A percentile compares a stretch with the other conserved stretches of the same genome.
These are phyloP conservation scores for Leucogyrophana mollusca DNA, from an alignment of 768 basidiomycete genomes.

Conservation along the genomic window DNA sequence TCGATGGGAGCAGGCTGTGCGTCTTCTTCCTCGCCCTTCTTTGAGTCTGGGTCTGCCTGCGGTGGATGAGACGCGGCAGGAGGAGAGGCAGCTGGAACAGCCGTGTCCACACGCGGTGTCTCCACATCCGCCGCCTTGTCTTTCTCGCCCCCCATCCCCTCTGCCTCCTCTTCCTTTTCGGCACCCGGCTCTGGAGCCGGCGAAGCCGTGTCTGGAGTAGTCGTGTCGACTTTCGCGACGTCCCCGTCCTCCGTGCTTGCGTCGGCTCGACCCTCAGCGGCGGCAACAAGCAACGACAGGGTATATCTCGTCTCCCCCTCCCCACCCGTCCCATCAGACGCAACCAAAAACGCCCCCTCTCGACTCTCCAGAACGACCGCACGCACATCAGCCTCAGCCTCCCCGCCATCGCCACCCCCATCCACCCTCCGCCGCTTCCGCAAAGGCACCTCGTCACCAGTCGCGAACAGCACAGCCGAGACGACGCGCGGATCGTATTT, in stretches of 20 bases:
- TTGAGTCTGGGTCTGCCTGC: no score
- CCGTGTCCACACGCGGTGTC: no score
- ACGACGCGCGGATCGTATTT: constrained; percentile 50
- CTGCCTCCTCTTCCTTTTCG: no score
- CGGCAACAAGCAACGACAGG: constrained; percentile 12
- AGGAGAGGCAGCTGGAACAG: no score
- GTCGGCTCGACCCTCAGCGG: no score
- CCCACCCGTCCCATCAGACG: constrained; percentile 2
- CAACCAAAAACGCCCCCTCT: constrained; percentile 20
- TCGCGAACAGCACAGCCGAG: constrained; percentile 44
- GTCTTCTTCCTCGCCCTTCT: constrained; percentile 2
- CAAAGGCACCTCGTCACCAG: constrained; percentile 14
- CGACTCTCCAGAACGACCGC: constrained; percentile 26
- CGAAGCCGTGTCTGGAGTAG: no score
- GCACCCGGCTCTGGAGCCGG: no score
- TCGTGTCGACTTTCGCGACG: no score
- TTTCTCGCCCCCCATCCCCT: no score
- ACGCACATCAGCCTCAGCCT: constrained; percentile 7
- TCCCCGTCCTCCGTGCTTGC: no score
- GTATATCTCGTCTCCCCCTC: constrained; percentile 13
- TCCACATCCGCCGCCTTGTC: no score
- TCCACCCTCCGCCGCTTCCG: constrained; percentile 27
- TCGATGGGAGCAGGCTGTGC: background rate
- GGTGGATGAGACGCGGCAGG: no score
- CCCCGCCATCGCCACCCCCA: constrained; percentile 7